Percentiles rank a stretch among this genome's conserved stretches.
Evolutionary conservation across 2,329 filamentous ascomycete species (phyloP).

Genomic region (Calonectria pauciramosa): DNA sequence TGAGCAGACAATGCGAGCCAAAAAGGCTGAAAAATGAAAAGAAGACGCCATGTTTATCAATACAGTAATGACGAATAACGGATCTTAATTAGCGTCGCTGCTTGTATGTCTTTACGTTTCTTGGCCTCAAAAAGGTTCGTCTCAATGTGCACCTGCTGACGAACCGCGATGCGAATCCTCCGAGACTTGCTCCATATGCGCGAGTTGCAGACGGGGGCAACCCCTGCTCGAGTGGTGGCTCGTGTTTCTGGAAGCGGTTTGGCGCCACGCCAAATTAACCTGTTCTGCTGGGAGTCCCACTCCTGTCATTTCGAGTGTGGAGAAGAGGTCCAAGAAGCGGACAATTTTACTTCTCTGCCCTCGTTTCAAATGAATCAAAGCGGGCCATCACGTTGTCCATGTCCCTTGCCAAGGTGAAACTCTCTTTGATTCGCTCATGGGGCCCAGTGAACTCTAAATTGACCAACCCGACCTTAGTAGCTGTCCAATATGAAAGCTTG

Average conservation of each 20-base stretch:
- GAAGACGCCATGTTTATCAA: background rate
- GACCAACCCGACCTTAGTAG: background rate
- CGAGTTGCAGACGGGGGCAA: background rate
- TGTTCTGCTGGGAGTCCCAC: background rate
- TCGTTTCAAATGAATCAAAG: background rate
- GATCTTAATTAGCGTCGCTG: background rate
- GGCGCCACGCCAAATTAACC: background rate
- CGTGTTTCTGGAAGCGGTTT: background rate
- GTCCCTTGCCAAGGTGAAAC: constrained; percentile 3
- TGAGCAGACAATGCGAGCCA: background rate
- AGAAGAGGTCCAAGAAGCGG: background rate
- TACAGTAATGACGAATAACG: background rate
- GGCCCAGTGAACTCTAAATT: background rate
- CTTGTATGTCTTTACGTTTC: background rate
- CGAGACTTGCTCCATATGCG: background rate
- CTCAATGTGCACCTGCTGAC: background rate
- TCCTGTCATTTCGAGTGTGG: constrained; percentile 9
- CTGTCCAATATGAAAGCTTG: background rate
- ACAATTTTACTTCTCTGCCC: background rate
- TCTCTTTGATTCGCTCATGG: constrained; percentile 4
- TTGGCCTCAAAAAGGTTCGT: background rate
- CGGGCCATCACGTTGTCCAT: background rate
- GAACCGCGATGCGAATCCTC: constrained; percentile 9
- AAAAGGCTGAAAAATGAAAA: background rate
- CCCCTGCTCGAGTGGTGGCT: background rate